These are phyloP conservation scores for Capsicum baccatum DNA, from an alignment of 257 asterid genomes.

Conservation along the genomic window DNA sequence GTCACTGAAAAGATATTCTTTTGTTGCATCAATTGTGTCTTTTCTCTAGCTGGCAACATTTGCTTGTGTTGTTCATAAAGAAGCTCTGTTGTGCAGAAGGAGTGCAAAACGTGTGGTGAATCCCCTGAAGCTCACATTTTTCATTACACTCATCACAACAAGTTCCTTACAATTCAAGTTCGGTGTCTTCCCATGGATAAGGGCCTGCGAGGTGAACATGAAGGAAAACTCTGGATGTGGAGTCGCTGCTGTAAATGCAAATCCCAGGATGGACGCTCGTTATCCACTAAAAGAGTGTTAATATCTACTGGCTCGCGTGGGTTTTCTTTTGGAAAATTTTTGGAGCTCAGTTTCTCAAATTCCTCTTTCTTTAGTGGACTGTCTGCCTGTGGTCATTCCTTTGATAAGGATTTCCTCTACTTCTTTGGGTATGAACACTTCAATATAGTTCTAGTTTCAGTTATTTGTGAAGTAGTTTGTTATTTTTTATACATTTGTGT, in stretches of 20 bases:
- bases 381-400: conserved; percentile 89
- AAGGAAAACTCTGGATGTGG: conserved; percentile 99
- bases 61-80: conserved; percentile 3
- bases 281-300: conserved; percentile 80
- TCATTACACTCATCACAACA: conserved; percentile 83
- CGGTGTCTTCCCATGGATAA: conserved; percentile 58
- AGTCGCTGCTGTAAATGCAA: conserved; percentile 89
- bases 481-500: neutral
- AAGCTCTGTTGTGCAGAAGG: conserved; percentile 57
- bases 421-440: conserved; percentile 79
- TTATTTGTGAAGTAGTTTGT: neutral
- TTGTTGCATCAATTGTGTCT: neutral
- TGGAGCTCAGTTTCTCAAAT: conserved; percentile 88
- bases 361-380: conserved; percentile 64
- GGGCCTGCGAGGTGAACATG: conserved; percentile 73
- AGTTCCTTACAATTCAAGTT: conserved; percentile 86
- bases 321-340: conserved; percentile 86
- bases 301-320: conserved; percentile 82
- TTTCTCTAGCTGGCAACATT: conserved; percentile 21
- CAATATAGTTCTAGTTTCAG: conserved; percentile 22
- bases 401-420: conserved; percentile 83
- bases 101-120: conserved; percentile 83
- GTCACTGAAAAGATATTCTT: neutral
- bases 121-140: conserved; percentile 74
- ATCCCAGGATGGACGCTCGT: conserved; percentile 53